Percentiles rank a stretch among this genome's conserved stretches.
phyloP scores from a whole-genome alignment of 1,284 basidiomycete genomes.

The Salmacisia buchloeana region DNA sequence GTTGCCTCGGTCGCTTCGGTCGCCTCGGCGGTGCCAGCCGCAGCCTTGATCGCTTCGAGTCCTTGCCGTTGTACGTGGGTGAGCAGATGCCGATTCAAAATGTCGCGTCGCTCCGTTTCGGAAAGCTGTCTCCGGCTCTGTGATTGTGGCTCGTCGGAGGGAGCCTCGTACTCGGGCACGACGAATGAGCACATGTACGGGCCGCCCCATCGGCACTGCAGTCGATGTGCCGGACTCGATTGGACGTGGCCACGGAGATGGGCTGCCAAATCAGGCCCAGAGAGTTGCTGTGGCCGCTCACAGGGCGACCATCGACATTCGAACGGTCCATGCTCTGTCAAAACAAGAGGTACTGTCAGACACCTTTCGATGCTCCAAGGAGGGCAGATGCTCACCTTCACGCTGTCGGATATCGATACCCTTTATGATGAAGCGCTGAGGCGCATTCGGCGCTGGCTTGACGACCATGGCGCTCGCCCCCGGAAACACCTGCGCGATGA shows the following conservation, averaged over 20 bases:
- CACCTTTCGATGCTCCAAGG: neutral
- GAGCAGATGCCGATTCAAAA: constrained; percentile 24
- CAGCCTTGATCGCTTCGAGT: neutral
- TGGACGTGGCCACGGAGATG: constrained; percentile 30
- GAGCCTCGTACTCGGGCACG: constrained; percentile 9
- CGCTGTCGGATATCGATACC: constrained; percentile 58
- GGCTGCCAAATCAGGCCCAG: neutral
- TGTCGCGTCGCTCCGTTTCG: constrained; percentile 11
- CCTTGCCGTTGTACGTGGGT: constrained; percentile 22
- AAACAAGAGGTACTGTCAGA: neutral
- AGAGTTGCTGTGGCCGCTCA: neutral
- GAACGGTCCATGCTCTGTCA: constrained; percentile 8
- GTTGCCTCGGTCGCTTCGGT: neutral
- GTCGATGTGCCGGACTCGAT: neutral
- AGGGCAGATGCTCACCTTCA: constrained; percentile 9
- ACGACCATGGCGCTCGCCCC: constrained; percentile 76
- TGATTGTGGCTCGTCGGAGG: neutral
- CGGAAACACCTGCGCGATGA: constrained; percentile 70
- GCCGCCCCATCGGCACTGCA: constrained; percentile 21
- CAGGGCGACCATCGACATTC: constrained; percentile 39
- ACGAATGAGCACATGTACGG: constrained; percentile 23
- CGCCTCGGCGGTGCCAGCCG: neutral
- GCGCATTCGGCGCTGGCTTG: constrained; percentile 58
- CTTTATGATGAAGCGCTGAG: constrained; percentile 66
- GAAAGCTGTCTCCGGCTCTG: neutral